A percentile compares a stretch with the other conserved stretches of the same genome.
These are phyloP conservation scores for Betula pendula DNA, from an alignment of 306 rosid genomes.

Conservation along the genomic window DNA sequence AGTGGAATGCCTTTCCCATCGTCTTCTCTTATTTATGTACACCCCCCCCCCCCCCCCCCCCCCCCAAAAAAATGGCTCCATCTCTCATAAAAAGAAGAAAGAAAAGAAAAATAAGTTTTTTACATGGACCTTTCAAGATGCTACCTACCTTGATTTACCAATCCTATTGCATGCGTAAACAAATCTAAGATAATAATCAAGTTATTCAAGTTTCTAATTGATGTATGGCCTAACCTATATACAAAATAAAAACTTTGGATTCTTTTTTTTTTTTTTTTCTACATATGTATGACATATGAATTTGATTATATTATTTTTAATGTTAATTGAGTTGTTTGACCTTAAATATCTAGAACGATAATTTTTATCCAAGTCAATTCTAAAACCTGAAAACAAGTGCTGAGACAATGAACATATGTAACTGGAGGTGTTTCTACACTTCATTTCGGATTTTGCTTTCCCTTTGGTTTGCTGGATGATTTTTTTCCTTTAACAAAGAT, in stretches of 20 bases:
- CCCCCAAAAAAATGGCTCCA: background rate
- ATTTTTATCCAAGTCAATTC: background rate
- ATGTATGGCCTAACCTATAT: background rate
- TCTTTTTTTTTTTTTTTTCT: too few species aligned
- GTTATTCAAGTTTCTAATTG: background rate
- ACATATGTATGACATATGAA: background rate
- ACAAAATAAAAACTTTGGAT: background rate
- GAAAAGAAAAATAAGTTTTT: background rate
- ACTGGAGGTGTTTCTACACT: background rate
- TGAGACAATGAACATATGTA: background rate
- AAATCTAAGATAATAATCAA: background rate
- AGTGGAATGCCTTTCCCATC: slow-evolving; percentile 32
- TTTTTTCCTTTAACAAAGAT: background rate
- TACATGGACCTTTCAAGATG: background rate
- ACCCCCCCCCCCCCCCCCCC: too few species aligned
- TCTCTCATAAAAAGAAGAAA: background rate
- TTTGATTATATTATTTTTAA: background rate
- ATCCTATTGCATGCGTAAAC: background rate
- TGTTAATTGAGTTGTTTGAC: background rate
- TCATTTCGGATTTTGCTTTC: slow-evolving; percentile 1
- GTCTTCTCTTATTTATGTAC: background rate
- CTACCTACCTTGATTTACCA: background rate
- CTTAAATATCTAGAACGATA: background rate
- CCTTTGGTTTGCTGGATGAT: background rate
- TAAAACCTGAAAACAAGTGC: background rate